Conservation (phyloP, 495 filamentous ascomycete genomes). For the Neurospora sp. region DNA sequence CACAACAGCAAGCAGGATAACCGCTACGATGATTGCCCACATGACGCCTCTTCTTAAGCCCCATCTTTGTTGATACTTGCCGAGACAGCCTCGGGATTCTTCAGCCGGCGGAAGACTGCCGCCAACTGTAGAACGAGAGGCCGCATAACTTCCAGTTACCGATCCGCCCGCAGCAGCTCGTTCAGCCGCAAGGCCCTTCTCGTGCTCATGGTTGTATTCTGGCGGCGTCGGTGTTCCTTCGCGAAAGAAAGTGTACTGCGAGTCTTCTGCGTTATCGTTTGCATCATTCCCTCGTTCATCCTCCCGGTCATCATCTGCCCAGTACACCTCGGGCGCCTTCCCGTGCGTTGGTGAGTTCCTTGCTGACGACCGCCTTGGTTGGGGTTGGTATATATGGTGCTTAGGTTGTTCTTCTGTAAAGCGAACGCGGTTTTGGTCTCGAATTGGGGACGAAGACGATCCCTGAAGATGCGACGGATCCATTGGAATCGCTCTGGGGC, state of each 20-base stretch:
- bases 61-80: neutral
- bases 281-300: neutral
- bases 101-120: neutral
- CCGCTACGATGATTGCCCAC: slow-evolving; percentile 16
- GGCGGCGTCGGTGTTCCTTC: slow-evolving; percentile 25
- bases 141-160: neutral
- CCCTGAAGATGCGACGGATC: slow-evolving; percentile 13
- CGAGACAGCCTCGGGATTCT: neutral
- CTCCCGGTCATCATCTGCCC: slow-evolving; percentile 19
- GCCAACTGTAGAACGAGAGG: neutral
- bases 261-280: neutral
- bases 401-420: slow-evolving; percentile 17
- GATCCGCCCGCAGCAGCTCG: neutral
- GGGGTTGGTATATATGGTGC: slow-evolving; percentile 2
- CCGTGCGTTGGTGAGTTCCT: neutral
- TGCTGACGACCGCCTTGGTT: neutral
- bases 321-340: slow-evolving; percentile 17
- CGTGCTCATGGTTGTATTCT: slow-evolving; percentile 6
- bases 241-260: slow-evolving; percentile 28
- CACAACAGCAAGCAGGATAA: slow-evolving; percentile 20
- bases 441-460: slow-evolving; percentile 8
- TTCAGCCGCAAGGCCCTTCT: slow-evolving; percentile 5
- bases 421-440: slow-evolving; percentile 13
- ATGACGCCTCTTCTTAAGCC: slow-evolving; percentile 16
- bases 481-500: slow-evolving; percentile 5